These are phyloP conservation scores for Daldinia concentrica DNA, from an alignment of 495 filamentous ascomycete species.

Conservation along the genomic window DNA sequence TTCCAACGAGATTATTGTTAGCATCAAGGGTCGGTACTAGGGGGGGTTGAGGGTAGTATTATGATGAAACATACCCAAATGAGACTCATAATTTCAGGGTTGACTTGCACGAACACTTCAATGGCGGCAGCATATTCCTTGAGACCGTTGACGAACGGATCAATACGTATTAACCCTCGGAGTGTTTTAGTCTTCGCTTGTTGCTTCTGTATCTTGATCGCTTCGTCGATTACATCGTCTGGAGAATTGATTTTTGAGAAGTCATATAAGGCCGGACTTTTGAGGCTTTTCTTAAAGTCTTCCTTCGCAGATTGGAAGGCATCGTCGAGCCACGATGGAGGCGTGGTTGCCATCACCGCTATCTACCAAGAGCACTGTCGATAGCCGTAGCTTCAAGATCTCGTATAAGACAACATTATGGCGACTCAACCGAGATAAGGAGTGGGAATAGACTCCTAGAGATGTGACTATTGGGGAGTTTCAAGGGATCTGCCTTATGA, in stretches of 20 bases:
- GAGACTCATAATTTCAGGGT: conserved; percentile 26
- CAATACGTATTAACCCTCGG: conserved; percentile 20
- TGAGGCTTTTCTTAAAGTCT: conserved; percentile 30
- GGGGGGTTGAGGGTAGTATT: too few relatives aligned
- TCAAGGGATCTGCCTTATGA: neutral
- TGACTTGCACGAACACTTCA: conserved; percentile 26
- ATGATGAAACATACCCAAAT: conserved; percentile 20
- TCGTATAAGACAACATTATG: neutral
- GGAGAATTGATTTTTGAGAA: conserved; percentile 20
- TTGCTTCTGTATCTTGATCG: conserved; percentile 19
- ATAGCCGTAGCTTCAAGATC: neutral
- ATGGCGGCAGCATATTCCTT: conserved; percentile 26
- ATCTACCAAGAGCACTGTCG: neutral
- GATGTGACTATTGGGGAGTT: neutral
- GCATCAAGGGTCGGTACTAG: neutral
- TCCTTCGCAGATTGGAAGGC: conserved; percentile 30
- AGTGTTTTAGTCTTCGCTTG: conserved; percentile 31
- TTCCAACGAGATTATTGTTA: neutral
- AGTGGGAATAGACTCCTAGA: neutral
- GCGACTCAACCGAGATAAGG: neutral
- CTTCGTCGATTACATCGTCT: conserved; percentile 26
- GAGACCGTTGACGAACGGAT: conserved; percentile 23
- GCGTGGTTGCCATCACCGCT: neutral
- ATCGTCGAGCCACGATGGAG: conserved; percentile 20
- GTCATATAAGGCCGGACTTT: conserved; percentile 27